Evolutionary conservation across 75 land plant species (phyloP), one percentile per base, ranked within the genome.

Genomic region (Pinus tabuliformis): DNA sequence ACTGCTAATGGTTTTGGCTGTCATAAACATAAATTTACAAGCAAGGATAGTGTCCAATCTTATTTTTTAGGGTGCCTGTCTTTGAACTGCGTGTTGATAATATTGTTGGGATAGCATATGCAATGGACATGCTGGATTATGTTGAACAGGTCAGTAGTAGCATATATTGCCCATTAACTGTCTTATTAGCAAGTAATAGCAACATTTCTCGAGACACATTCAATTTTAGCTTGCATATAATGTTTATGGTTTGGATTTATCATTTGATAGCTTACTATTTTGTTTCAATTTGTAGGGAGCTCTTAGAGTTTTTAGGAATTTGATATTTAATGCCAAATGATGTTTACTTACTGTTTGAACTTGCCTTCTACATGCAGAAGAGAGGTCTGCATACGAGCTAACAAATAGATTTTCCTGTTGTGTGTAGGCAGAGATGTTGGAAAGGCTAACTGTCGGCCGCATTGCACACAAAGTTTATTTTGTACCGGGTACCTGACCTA

Each of bases 41-140:
- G 22, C 26, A 16, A 68, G 45, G 20, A 8, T 17, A 68, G 18
- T 68, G 71, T 45, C 42, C n/a, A 39, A 68, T 68, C 52, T 39
- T 63, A 39, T 59, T 73, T 79, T 64, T 8, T 76, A 96, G 99
- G 86, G 92, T 96, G 33, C 99, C 99, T 78, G 97, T 96, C 20
- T 96, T 96, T 86, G 99, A 96, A 81, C 91, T 91, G 71, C 97
- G 99, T 60, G 81, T 96, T 72, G 99, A 96, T 73, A 96, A 96
- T 74, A 96, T 96, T 76, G 99, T 93, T 73, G 99, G 99, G 57
- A 93, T 96, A 87, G 99, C 97, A 56, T 96, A 96, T 89, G 99
- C 99, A 59, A 96, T 91, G 95, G 99, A 93, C 77, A 89, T 96
- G 84, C 91, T 96, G 62, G 97, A 93, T 80, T 93, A 81, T 78